These are phyloP conservation scores for Backusella westeae DNA, from an alignment of 192 early-diverging fungal genomes.

Conservation along the genomic window DNA sequence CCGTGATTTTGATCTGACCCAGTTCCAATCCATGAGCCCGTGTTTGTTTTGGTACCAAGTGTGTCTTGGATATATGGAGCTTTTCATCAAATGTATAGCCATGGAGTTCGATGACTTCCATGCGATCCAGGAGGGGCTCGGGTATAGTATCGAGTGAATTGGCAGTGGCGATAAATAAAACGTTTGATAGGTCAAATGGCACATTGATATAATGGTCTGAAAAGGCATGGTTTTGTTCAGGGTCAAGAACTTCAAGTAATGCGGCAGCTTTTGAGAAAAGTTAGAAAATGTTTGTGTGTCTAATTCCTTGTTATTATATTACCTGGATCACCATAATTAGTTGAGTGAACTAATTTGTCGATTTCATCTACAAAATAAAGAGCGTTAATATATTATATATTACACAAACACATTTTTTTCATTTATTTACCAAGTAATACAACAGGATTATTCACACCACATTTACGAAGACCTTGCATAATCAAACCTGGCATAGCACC, in stretches of 20 bases:
- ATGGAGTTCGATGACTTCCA: slow-evolving; percentile 75
- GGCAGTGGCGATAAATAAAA: slow-evolving; percentile 86
- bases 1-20: slow-evolving; percentile 47
- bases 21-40: slow-evolving; percentile 57
- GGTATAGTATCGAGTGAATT: slow-evolving; percentile 79
- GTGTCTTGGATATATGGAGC: slow-evolving; percentile 65
- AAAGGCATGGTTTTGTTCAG: slow-evolving; percentile 83
- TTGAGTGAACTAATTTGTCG: slow-evolving; percentile 72
- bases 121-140: slow-evolving; percentile 76
- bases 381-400: neutral
- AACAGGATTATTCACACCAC: slow-evolving; percentile 76
- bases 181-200: slow-evolving; percentile 56
- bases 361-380: slow-evolving; percentile 61
- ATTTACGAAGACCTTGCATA: slow-evolving; percentile 67
- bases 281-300: neutral
- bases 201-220: slow-evolving; percentile 81
- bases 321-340: slow-evolving; percentile 67
- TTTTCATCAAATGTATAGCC: slow-evolving; percentile 89
- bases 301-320: neutral
- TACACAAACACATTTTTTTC: neutral
- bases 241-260: slow-evolving; percentile 83
- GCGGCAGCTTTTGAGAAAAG: slow-evolving; percentile 51
- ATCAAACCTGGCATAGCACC: slow-evolving; percentile 82
- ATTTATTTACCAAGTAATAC: slow-evolving; percentile 60
- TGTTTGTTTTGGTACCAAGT: slow-evolving; percentile 78